phyloP scores from a whole-genome alignment of 768 basidiomycete species.

The Mycena maculata region DNA sequence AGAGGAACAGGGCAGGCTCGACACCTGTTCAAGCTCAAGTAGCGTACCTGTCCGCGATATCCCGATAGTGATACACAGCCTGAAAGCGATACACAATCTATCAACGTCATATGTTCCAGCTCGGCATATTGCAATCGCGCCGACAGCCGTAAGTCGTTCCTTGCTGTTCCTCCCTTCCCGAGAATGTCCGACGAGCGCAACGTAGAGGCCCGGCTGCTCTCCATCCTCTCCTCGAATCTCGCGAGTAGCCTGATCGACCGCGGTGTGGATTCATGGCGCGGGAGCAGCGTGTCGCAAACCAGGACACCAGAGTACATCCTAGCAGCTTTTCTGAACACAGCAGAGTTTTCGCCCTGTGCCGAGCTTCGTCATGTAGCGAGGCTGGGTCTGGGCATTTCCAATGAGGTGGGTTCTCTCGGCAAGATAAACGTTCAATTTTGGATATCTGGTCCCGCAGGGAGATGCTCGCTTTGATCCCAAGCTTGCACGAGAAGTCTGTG shows the following conservation, averaged over 20 bases:
- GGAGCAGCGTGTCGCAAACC: neutral
- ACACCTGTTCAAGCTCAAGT: too few relatives aligned
- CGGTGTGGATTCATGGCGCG: neutral
- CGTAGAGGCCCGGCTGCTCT: constrained; percentile 13
- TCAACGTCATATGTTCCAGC: too few relatives aligned
- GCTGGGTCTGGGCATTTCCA: constrained; percentile 11
- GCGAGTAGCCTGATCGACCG: neutral
- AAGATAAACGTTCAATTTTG: neutral
- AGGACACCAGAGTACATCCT: neutral
- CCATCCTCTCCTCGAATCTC: constrained; percentile 12
- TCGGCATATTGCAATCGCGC: too few relatives aligned
- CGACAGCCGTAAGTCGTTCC: too few relatives aligned
- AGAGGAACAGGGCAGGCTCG: too few relatives aligned
- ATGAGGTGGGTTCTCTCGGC: neutral
- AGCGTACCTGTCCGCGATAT: too few relatives aligned
- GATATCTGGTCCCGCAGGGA: neutral
- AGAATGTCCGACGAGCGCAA: constrained; percentile 26
- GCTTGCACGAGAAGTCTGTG: constrained; percentile 17
- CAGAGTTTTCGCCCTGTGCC: neutral
- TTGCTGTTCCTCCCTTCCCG: neutral
- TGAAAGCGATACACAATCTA: too few relatives aligned
- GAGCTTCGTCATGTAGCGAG: constrained; percentile 8
- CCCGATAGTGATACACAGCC: too few relatives aligned
- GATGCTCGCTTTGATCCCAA: neutral
- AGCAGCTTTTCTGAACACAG: neutral